These are phyloP conservation scores for Cladosporium phlei DNA, from an alignment of 2,329 filamentous ascomycete genomes.

Conservation along the genomic window DNA sequence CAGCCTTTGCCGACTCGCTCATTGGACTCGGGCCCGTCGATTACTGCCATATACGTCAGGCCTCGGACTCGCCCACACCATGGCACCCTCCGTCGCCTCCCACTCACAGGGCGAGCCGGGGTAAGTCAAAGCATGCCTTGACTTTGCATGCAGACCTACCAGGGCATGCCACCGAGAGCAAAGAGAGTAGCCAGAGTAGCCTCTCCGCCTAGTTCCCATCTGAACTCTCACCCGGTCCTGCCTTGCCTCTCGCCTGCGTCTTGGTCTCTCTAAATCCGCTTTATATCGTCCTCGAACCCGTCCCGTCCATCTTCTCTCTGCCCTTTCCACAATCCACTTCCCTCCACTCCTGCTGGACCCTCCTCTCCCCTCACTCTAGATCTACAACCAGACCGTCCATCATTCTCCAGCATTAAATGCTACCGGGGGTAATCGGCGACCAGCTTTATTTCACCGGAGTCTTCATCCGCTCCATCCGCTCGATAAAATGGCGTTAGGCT, in stretches of 20 bases:
- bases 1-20: not conserved
- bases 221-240: not conserved
- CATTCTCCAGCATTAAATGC: slow-evolving; percentile 17
- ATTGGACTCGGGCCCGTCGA: slow-evolving; percentile 1
- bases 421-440: slow-evolving; percentile 21
- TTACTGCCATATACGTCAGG: slow-evolving; percentile 11
- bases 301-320: not conserved
- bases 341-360: not conserved
- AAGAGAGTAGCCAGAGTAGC: no score
- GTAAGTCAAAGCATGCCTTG: slow-evolving; percentile 1
- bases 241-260: not conserved
- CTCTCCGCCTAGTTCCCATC: no score
- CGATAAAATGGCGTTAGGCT: slow-evolving; percentile 49
- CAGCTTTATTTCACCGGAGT: slow-evolving; percentile 26
- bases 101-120: not conserved
- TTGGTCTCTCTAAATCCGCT: not conserved
- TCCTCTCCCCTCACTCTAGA: not conserved
- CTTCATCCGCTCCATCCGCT: slow-evolving; percentile 42
- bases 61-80: not conserved
- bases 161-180: no score
- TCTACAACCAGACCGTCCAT: not conserved
- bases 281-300: not conserved
- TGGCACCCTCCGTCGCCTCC: not conserved
- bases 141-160: slow-evolving; percentile 4
- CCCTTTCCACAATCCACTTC: not conserved